Base-by-base conservation (phyloP, 768 basidiomycete species). In the Tremella mesenterica region DNA sequence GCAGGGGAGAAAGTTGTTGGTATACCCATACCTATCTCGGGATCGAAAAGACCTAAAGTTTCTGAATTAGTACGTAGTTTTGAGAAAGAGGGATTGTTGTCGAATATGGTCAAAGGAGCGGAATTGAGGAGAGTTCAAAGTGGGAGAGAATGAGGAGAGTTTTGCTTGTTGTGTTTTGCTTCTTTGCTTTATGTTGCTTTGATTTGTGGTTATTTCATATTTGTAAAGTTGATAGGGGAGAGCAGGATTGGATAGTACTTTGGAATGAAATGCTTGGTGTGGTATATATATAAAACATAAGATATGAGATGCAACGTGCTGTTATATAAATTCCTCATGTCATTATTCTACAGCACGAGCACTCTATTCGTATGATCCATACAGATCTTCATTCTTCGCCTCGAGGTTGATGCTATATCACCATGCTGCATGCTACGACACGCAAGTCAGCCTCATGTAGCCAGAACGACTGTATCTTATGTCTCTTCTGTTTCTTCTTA, bases 41-140 rank as follows among this genome's bases (percentile, higher is more conserved):
- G 33, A 33, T 43, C 31, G 13, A 41, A 50, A 45, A 52, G 43
- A 28, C 41, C 39, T 0, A 68, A 62, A 30, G 66, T 68, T 12
- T 58, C 58, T 33, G 59, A 58, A 52, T 38, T 68, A 6, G 61
- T 63, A 9, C 54, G 50, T 36, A 56, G 52, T 27, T 68, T 58
- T 44, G 61, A 68, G 46, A 57, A 61, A 16, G 25, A 50, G 33
- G 59, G 59, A 10, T 30, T 53, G 14, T 47, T 64, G 56, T 30
- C 18, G 31, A 39, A 50, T 38, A 56, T 43, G 12, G 39, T 30
- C 1, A 48, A 50, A 28, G 9, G 44, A 29, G 31, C 48, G 41
- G 54, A 18, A 21, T 30, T 56, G 36, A 41, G 52, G 41, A 53
- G 51, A 29, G 52, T 53, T 1, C 34, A 25, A 48, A 58, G 52